Evolutionary conservation across 1,284 basidiomycete genomes (phyloP).

Genomic region (Tilletiaria anomala): DNA sequence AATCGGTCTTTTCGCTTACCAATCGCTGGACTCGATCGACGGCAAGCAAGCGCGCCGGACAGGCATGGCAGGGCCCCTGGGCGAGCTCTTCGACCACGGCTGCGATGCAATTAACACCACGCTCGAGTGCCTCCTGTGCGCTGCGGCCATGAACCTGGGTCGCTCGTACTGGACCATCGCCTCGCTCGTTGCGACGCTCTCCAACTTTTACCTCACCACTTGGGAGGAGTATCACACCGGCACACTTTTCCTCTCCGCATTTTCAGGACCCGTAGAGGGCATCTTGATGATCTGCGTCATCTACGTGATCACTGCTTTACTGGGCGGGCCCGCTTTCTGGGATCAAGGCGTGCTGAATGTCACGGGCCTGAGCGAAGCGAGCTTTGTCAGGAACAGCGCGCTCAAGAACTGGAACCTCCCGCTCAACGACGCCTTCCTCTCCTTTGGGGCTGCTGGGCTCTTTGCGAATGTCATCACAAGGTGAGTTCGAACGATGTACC

Average conservation of each 20-base stretch:
- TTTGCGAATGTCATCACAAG: conserved; percentile 65
- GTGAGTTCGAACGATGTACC: too few relatives aligned
- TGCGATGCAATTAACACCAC: conserved; percentile 75
- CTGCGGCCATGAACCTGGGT: conserved; percentile 57
- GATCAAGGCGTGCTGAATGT: conserved; percentile 57
- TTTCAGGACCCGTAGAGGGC: conserved; percentile 91
- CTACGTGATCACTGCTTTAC: conserved; percentile 55
- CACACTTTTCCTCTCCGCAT: conserved; percentile 48
- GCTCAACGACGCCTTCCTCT: conserved; percentile 76
- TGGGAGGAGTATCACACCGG: conserved; percentile 98
- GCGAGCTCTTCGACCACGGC: conserved; percentile 96
- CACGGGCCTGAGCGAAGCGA: conserved; percentile 48
- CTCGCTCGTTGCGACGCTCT: conserved; percentile 67
- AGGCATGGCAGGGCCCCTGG: conserved; percentile 86
- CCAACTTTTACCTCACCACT: conserved; percentile 85
- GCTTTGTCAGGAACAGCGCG: conserved; percentile 11
- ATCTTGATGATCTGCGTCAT: conserved; percentile 72
- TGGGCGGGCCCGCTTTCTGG: conserved; percentile 56
- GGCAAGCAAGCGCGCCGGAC: conserved; percentile 90
- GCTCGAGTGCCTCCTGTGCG: conserved; percentile 25
- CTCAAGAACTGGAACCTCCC: conserved; percentile 47
- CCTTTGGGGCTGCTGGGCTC: conserved; percentile 60
- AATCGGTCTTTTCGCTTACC: conserved; percentile 77
- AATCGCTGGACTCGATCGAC: conserved; percentile 75
- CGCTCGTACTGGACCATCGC: conserved; percentile 92